Conservation (phyloP, 371 early-diverging fungal genomes). For the Mucor velutinosus region DNA sequence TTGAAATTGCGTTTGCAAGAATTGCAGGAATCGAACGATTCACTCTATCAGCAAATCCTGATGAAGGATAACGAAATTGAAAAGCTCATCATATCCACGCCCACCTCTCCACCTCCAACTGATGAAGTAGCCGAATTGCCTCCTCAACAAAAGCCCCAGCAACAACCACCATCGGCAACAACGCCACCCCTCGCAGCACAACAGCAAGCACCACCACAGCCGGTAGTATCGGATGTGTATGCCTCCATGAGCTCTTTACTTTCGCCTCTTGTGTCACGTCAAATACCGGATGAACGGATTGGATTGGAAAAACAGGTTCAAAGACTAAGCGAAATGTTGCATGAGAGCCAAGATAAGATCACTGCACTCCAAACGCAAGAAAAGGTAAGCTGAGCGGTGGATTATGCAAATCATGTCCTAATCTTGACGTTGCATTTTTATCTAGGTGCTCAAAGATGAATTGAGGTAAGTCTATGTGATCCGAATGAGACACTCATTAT, state of each 20-base stretch:
- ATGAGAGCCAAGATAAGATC: conserved; percentile 63
- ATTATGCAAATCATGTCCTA: neutral
- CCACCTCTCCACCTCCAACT: conserved; percentile 12
- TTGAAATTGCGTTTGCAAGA: conserved; percentile 9
- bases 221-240: neutral
- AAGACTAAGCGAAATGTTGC: conserved; percentile 56
- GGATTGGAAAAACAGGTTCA: conserved; percentile 48
- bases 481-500: too few relatives aligned
- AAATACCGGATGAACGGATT: conserved; percentile 19
- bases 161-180: neutral
- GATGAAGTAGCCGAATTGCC: conserved; percentile 2
- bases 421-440: neutral
- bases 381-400: conserved; percentile 36
- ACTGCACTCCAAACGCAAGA: conserved; percentile 58
- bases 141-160: neutral
- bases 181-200: neutral
- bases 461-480: conserved; percentile 29
- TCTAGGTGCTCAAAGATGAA: conserved; percentile 46
- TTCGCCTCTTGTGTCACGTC: conserved; percentile 30
- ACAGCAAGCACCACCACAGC: neutral
- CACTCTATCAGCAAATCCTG: conserved; percentile 14
- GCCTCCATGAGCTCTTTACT: conserved; percentile 46
- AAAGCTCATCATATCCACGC: conserved; percentile 13
- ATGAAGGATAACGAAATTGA: conserved; percentile 25
- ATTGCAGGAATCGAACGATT: conserved; percentile 8